phyloP scores from a whole-genome alignment of 2,329 filamentous ascomycete species.

The Sclerotinia minor region DNA sequence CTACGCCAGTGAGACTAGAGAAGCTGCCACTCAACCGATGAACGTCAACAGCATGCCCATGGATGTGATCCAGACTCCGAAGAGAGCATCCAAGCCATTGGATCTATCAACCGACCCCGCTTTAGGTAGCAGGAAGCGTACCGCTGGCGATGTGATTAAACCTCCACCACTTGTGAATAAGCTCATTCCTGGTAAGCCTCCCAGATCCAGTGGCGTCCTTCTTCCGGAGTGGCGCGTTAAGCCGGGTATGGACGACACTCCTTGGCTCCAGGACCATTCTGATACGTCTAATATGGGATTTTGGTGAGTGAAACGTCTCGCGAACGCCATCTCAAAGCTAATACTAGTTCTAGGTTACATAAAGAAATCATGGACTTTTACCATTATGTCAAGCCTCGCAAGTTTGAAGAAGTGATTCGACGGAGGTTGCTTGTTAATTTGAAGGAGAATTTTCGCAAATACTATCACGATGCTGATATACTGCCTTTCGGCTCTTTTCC shows the following conservation, averaged over 20 bases:
- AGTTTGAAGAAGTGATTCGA: slow-evolving; percentile 76
- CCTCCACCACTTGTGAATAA: slow-evolving; percentile 37
- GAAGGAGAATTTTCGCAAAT: slow-evolving; percentile 55
- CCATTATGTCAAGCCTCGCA: slow-evolving; percentile 73
- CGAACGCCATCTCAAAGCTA: slow-evolving; percentile 22
- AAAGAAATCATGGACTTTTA: slow-evolving; percentile 91
- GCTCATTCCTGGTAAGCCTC: slow-evolving; percentile 30
- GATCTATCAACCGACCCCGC: slow-evolving; percentile 45
- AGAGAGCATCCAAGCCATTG: slow-evolving; percentile 21
- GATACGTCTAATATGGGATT: slow-evolving; percentile 54
- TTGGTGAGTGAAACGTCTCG: slow-evolving; percentile 50
- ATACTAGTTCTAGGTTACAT: slow-evolving; percentile 62
- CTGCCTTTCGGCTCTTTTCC: slow-evolving; percentile 91
- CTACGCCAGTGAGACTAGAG: neutral
- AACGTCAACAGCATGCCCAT: neutral
- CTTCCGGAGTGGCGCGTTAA: slow-evolving; percentile 46
- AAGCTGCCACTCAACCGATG: neutral
- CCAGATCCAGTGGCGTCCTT: slow-evolving; percentile 40
- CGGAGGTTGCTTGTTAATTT: slow-evolving; percentile 71
- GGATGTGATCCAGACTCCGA: slow-evolving; percentile 5
- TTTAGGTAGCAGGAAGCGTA: slow-evolving; percentile 73
- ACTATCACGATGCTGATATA: slow-evolving; percentile 60
- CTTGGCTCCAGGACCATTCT: slow-evolving; percentile 65
- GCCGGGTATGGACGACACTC: slow-evolving; percentile 49
- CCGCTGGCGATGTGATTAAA: slow-evolving; percentile 63